Evolutionary conservation across 306 rosid species (phyloP).

Genomic region (Cicer yamashitae): DNA sequence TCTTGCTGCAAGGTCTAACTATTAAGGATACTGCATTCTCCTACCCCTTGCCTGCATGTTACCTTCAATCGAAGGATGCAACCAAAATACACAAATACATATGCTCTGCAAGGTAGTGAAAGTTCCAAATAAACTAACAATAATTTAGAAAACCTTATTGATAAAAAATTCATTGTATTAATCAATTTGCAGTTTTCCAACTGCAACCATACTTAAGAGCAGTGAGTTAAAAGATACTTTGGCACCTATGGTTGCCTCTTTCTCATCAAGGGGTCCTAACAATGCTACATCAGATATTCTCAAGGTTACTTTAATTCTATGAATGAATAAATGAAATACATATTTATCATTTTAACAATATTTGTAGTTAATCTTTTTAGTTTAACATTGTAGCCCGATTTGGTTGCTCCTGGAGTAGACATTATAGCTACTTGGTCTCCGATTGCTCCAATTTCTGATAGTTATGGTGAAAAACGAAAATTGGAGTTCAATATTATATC

Average conservation of each 20-base stretch:
- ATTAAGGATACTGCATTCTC: rapidly evolving
- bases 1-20: constrained; percentile 14
- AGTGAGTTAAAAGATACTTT: constrained; percentile 24
- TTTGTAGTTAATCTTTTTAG: not conserved
- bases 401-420: constrained; percentile 47
- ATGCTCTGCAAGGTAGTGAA: constrained; percentile 38
- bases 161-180: not conserved
- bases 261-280: not conserved
- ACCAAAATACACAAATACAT: constrained; percentile 9
- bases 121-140: not conserved
- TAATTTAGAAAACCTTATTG: not conserved
- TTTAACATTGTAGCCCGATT: constrained; percentile 46
- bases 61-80: constrained; percentile 23
- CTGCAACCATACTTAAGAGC: constrained; percentile 41
- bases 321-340: not conserved
- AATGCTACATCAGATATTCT: not conserved
- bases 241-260: constrained; percentile 38
- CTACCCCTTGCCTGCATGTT: constrained; percentile 42
- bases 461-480: not conserved
- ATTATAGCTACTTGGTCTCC: constrained; percentile 55
- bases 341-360: not conserved
- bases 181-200: constrained; percentile 31
- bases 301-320: not conserved
- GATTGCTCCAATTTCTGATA: not conserved
- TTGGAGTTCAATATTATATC: not conserved